Evolutionary conservation across 345 rosid species (phyloP).

Genomic region (Erucastrum elatum): DNA sequence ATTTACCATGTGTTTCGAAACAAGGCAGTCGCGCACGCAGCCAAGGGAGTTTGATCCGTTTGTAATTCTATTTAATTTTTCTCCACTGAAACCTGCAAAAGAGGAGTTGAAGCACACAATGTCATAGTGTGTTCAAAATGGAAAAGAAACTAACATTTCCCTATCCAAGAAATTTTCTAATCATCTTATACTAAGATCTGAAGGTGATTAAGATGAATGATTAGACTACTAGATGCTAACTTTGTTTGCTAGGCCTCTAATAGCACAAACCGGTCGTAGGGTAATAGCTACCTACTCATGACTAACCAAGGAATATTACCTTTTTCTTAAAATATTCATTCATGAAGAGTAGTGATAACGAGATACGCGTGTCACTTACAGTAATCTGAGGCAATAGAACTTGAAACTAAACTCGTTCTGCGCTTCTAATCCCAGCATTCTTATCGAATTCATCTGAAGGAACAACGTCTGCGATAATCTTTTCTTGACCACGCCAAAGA

Average conservation of each 20-base stretch:
- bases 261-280: background rate
- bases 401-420: slow-evolving; percentile 42
- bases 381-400: slow-evolving; percentile 16
- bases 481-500: slow-evolving; percentile 78
- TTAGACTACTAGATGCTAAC: slow-evolving; percentile 6
- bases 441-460: slow-evolving; percentile 76
- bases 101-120: slow-evolving; percentile 14
- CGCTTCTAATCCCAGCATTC: slow-evolving; percentile 56
- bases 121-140: background rate
- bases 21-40: background rate
- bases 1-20: slow-evolving; percentile 11
- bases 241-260: background rate
- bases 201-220: background rate
- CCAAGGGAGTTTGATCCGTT: background rate
- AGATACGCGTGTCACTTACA: slow-evolving; percentile 35
- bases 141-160: background rate
- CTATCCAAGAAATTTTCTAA: background rate
- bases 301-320: background rate
- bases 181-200: background rate
- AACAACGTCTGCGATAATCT: slow-evolving; percentile 61
- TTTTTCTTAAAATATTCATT: background rate
- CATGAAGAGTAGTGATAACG: background rate
- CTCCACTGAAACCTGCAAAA: slow-evolving; percentile 20
- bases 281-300: background rate
- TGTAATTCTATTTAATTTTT: slow-evolving; percentile 14